These are phyloP conservation scores for Tylopilus rubrobrunneus DNA, from an alignment of 768 basidiomycete genomes.

Conservation along the genomic window DNA sequence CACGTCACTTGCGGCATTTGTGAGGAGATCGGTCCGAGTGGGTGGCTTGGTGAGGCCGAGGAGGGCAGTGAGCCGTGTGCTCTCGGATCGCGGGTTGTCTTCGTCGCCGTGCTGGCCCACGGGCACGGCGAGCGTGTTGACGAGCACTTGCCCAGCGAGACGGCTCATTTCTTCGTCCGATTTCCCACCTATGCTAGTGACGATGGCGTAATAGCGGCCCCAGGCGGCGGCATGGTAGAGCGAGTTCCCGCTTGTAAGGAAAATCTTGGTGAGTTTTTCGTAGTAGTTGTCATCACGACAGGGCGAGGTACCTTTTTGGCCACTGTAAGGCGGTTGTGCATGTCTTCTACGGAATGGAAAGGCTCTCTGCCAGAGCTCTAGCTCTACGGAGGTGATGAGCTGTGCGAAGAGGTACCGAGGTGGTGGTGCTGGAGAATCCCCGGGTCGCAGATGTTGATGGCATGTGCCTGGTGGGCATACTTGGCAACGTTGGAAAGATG, in stretches of 20 bases:
- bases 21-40: conserved; percentile 79
- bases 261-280: conserved; percentile 95
- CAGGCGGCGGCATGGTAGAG: conserved; percentile 97
- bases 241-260: conserved; percentile 91
- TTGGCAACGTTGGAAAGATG: conserved; percentile 94
- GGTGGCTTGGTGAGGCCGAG: conserved; percentile 82
- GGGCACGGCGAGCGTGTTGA: conserved; percentile 91
- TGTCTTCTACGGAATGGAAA: conserved; percentile 98
- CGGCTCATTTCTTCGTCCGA: conserved; percentile 74
- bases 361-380: conserved; percentile 98
- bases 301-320: conserved; percentile 91
- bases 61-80: conserved; percentile 75
- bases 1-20: conserved; percentile 68
- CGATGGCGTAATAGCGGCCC: conserved; percentile 77
- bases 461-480: conserved; percentile 89
- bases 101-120: conserved; percentile 59
- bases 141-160: conserved; percentile 86
- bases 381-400: conserved; percentile 92
- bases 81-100: conserved; percentile 59
- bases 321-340: conserved; percentile 91
- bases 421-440: conserved; percentile 93
- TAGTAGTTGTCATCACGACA: conserved; percentile 98
- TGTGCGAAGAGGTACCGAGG: conserved; percentile 96
- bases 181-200: conserved; percentile 69
- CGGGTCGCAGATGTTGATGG: conserved; percentile 93